Percentiles rank a stretch among this genome's conserved stretches.
Conservation (phyloP, 176 grass and related monocot genomes). For the Eragrostis nindensis region DNA sequence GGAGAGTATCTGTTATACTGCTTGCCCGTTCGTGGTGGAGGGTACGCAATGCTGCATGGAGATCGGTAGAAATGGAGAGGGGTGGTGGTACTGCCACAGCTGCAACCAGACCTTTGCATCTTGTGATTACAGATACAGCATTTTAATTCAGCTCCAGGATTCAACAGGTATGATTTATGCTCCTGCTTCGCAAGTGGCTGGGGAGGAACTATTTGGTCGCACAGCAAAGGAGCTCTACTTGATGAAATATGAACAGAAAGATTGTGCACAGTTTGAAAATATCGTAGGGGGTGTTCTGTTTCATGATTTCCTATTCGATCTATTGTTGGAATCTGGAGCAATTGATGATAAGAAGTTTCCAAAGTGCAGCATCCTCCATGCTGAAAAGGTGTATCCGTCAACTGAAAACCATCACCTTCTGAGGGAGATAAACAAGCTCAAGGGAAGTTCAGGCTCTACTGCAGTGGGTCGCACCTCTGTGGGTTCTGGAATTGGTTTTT, state of each 20-base stretch:
- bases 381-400: neutral
- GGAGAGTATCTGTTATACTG: neutral
- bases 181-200: neutral
- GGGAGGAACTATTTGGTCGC: conserved; percentile 7
- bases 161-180: neutral
- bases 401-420: neutral
- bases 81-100: neutral
- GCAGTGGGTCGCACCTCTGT: neutral
- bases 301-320: neutral
- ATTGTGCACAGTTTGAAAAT: neutral
- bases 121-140: conserved; percentile 10
- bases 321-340: neutral
- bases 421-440: neutral
- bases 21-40: neutral
- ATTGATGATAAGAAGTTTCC: neutral
- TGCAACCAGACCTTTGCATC: conserved; percentile 4
- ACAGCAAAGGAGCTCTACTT: conserved; percentile 17
- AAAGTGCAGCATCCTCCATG: neutral
- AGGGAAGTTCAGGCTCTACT: conserved; percentile 23
- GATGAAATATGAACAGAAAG: conserved; percentile 17
- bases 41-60: neutral
- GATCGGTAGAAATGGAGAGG: neutral
- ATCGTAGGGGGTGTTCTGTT: neutral
- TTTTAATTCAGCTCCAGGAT: neutral
- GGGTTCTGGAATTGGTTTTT: conserved; percentile 25